A percentile compares a stretch with the other conserved stretches of the same genome.
phyloP scores from a whole-genome alignment of 257 asterid species.

The Mitragyna speciosa region DNA sequence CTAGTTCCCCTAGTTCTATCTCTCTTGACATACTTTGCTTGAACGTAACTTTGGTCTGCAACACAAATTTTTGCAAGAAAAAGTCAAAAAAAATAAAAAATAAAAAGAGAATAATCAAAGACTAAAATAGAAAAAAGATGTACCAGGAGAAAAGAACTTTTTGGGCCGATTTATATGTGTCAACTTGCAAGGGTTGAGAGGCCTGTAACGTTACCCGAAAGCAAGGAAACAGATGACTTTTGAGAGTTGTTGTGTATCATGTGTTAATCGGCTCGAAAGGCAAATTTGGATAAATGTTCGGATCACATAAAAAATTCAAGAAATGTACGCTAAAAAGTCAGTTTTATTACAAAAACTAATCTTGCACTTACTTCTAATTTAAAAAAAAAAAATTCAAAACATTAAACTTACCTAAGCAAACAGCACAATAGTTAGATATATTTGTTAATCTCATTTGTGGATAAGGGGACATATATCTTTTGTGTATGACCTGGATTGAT shows the following conservation, averaged over 20 bases:
- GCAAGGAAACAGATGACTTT: neutral
- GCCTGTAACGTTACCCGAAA: neutral
- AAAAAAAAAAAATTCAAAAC: neutral
- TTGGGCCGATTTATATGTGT: too few species aligned
- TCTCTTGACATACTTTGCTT: too few species aligned
- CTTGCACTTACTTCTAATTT: neutral
- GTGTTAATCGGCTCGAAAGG: too few species aligned
- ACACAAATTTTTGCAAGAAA: too few species aligned
- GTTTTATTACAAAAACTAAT: neutral
- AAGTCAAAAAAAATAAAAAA: too few species aligned
- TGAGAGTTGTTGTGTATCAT: neutral
- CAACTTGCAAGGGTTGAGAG: neutral
- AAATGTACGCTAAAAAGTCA: neutral
- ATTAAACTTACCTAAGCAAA: neutral
- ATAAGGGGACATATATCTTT: conserved; percentile 1
- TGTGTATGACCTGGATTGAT: conserved; percentile 8
- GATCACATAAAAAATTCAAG: neutral
- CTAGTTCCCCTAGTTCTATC: too few species aligned
- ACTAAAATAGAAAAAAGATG: too few species aligned
- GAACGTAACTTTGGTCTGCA: too few species aligned
- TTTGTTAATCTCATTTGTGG: neutral
- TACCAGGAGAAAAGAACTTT: too few species aligned
- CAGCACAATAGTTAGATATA: neutral
- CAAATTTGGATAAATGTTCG: neutral
- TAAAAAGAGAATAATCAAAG: too few species aligned